Conservation (phyloP, 805 yeast species). For the Torulaspora franciscae region DNA sequence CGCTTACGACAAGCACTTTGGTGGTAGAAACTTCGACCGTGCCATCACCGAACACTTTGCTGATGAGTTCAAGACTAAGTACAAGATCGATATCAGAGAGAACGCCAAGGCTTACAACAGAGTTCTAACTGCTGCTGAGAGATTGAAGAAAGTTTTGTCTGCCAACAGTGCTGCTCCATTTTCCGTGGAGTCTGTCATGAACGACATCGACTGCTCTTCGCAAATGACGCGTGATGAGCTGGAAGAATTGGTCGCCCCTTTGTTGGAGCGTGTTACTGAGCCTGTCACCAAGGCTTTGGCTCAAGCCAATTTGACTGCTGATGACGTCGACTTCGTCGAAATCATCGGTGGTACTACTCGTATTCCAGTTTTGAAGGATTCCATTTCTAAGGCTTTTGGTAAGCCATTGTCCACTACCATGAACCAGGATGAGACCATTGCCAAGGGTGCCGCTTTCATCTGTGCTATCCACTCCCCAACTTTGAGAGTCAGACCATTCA, state of each 20-base stretch:
- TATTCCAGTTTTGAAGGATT: slow-evolving; percentile 88
- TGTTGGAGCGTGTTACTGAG: slow-evolving; percentile 64
- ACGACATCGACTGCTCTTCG: slow-evolving; percentile 92
- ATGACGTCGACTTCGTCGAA: slow-evolving; percentile 85
- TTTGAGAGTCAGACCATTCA: slow-evolving; percentile 96
- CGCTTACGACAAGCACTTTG: slow-evolving; percentile 91
- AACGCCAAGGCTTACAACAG: slow-evolving; percentile 95
- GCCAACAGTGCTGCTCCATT: slow-evolving; percentile 94
- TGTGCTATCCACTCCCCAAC: slow-evolving; percentile 99
- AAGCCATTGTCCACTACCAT: slow-evolving; percentile 86
- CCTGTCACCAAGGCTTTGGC: slow-evolving; percentile 81
- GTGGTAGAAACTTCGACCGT: slow-evolving; percentile 95
- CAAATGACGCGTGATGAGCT: slow-evolving; percentile 85
- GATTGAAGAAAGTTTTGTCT: slow-evolving; percentile 89
- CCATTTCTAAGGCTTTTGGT: slow-evolving; percentile 73
- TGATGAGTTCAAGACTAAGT: slow-evolving; percentile 82
- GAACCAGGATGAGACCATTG: slow-evolving; percentile 98
- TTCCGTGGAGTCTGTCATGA: slow-evolving; percentile 93
- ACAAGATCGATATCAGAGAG: slow-evolving; percentile 85
- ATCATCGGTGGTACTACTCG: slow-evolving; percentile 98
- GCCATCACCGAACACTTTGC: slow-evolving; percentile 95
- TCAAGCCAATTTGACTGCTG: slow-evolving; percentile 66
- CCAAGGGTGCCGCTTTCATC: slow-evolving; percentile 97
- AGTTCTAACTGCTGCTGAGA: slow-evolving; percentile 86
- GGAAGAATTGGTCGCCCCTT: slow-evolving; percentile 82